Base-by-base conservation (phyloP, 257 asterid species). In the Sherardia arvensis region DNA sequence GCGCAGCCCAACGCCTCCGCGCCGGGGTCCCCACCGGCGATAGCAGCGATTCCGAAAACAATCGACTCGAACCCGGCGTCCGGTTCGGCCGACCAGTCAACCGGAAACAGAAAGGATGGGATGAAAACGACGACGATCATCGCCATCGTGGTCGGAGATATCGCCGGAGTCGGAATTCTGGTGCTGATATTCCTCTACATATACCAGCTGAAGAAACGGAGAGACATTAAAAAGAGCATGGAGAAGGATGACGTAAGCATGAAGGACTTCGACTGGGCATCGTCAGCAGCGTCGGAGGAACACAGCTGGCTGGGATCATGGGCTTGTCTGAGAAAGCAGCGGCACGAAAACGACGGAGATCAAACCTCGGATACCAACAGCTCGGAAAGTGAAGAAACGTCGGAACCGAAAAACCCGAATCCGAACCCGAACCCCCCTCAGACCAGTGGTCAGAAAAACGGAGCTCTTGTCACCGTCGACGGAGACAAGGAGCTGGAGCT, bases 1-100 rank as follows among this genome's bases (percentile, higher is more conserved):
- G 61, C 76, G 4, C 68, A 71, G 0, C 90, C 90, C 1, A 82
- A 79, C 34, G 62, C 84, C 29, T 47, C 88, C 0, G 76, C 63
- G 15, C 80, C 85, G 7, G 85, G 73, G 8, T 90, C 94, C n/a
- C 93, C 96, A 0, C 92, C 97, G 5, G 99, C 99, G 29, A 85
- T 89, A 48, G 96, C 99, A 51, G 96, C 94, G 53, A 84, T 85
- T 9, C 99, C 99, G 0, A 79, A 89, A 21, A 71, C 90, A 15
- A 73, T 81, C 0, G 78, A 45, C 63, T 78, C 94, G 17, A 75
- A 59, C 66, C 86, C 91, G 0, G 78, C 64, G 0, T 59, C 82
- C 7, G 64, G 66, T 36, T 69, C 83, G 1, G 56, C 56, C 32
- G 57, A 59, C 27, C 22, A 10, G n/a, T 18, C 70, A 1, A 71